Evolutionary conservation across 1,284 basidiomycete genomes (phyloP).

Genomic region (Puccinia hordei): DNA sequence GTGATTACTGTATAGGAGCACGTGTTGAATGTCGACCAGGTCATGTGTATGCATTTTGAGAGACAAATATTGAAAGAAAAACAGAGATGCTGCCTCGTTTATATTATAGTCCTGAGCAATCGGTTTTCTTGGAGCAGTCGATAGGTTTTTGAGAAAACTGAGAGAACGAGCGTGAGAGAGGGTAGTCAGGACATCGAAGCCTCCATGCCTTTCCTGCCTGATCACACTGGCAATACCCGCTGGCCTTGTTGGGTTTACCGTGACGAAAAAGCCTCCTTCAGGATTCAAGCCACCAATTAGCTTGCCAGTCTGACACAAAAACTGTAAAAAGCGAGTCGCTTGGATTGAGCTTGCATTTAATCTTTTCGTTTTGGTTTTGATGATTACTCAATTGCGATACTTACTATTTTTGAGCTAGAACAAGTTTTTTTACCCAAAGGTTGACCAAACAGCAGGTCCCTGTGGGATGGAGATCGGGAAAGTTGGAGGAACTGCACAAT

Average conservation of each 20-base stretch:
- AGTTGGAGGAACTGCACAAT: not conserved
- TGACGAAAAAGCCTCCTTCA: not conserved
- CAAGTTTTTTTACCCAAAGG: not conserved
- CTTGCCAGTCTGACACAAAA: not conserved
- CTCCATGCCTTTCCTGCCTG: not conserved
- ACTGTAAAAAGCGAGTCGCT: not conserved
- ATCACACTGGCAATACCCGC: not conserved
- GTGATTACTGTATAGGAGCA: too few relatives aligned
- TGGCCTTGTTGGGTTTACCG: not conserved
- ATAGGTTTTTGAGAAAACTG: not conserved
- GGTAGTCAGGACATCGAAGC: not conserved
- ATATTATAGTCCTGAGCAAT: not conserved
- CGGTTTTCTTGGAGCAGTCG: not conserved
- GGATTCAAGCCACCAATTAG: not conserved
- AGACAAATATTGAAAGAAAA: too few relatives aligned
- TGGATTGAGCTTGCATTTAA: not conserved
- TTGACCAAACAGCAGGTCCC: not conserved
- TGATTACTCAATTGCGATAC: not conserved
- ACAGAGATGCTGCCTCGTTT: too few relatives aligned
- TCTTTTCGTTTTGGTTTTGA: not conserved
- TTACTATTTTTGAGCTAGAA: not conserved
- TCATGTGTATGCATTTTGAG: too few relatives aligned
- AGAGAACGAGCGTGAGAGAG: not conserved
- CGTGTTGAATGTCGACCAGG: too few relatives aligned
- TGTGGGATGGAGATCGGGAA: not conserved